Evolutionary conservation across 352 stramenopile genomes (phyloP).

Genomic region (Phytopythium oedochilum): DNA sequence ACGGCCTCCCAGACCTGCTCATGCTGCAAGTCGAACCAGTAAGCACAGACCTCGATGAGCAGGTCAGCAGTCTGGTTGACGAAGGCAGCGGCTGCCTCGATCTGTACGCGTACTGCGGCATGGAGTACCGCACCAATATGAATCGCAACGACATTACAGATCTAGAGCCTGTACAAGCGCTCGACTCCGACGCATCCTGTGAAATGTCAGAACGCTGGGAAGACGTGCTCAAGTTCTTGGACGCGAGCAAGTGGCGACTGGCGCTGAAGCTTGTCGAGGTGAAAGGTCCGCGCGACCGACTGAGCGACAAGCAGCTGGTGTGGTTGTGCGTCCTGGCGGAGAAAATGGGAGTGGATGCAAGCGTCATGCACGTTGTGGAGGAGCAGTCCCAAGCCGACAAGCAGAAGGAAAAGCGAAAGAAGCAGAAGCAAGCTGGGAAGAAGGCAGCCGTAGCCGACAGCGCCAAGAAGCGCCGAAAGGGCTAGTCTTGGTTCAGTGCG

Average conservation of each 20-base stretch:
- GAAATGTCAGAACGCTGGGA: slow-evolving; percentile 5
- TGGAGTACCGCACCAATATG: slow-evolving; percentile 51
- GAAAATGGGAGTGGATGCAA: slow-evolving; percentile 44
- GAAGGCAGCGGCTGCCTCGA: slow-evolving; percentile 32
- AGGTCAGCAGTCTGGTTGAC: background rate
- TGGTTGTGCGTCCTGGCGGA: slow-evolving; percentile 71
- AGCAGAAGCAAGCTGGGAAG: background rate
- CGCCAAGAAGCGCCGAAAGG: slow-evolving; percentile 2
- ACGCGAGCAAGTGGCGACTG: slow-evolving; percentile 11
- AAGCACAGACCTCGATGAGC: background rate
- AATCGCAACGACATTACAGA: slow-evolving; percentile 20
- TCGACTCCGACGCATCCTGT: slow-evolving; percentile 10
- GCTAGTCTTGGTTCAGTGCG: background rate
- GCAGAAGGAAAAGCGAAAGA: slow-evolving; percentile 15
- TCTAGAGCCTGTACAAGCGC: background rate
- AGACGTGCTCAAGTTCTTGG: slow-evolving; percentile 11
- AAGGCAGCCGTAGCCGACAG: background rate
- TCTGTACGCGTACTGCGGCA: slow-evolving; percentile 43
- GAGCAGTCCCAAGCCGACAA: slow-evolving; percentile 41
- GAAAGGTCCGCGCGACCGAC: slow-evolving; percentile 77
- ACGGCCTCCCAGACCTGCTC: slow-evolving; percentile 66
- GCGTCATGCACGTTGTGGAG: slow-evolving; percentile 75
- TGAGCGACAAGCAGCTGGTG: slow-evolving; percentile 79
- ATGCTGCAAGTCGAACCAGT: slow-evolving; percentile 30
- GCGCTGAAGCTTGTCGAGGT: slow-evolving; percentile 80